These are phyloP conservation scores for Selenicereus undatus DNA, from an alignment of 148 eudicot genomes.

Conservation along the genomic window DNA sequence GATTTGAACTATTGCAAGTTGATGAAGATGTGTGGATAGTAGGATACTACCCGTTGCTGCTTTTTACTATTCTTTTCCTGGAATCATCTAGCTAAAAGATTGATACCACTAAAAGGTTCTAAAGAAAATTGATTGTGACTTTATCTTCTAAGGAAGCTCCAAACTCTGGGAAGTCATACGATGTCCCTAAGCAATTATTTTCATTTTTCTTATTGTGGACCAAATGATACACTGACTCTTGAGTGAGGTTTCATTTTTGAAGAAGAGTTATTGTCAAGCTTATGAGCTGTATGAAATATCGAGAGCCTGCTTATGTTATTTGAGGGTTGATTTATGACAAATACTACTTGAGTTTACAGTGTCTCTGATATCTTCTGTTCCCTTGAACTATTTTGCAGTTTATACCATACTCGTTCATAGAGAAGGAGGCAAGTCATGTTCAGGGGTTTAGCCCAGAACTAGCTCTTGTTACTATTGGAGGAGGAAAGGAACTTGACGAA, in stretches of 20 bases:
- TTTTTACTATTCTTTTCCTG: too few species aligned
- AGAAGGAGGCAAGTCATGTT: constrained; percentile 99
- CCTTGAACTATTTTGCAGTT: constrained; percentile 47
- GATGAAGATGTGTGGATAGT: too few species aligned
- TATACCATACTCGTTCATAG: constrained; percentile 96
- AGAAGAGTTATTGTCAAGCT: neutral
- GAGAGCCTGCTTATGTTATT: neutral
- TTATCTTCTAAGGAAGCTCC: neutral
- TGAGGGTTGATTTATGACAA: neutral
- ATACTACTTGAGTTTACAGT: neutral
- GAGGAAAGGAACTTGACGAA: constrained; percentile 99
- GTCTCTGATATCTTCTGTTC: constrained; percentile 10
- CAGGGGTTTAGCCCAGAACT: constrained; percentile 98
- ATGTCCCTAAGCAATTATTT: neutral
- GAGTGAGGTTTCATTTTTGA: neutral
- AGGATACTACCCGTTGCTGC: too few species aligned
- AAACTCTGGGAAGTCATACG: neutral
- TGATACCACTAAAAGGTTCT: neutral
- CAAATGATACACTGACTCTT: neutral
- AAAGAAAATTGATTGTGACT: neutral
- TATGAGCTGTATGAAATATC: neutral
- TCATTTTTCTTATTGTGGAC: neutral
- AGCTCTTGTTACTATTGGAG: constrained; percentile 96
- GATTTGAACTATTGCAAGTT: too few species aligned
- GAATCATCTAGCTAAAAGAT: too few species aligned